Conservation (phyloP, 2,329 filamentous ascomycete species). For the Fusarium sp. region DNA sequence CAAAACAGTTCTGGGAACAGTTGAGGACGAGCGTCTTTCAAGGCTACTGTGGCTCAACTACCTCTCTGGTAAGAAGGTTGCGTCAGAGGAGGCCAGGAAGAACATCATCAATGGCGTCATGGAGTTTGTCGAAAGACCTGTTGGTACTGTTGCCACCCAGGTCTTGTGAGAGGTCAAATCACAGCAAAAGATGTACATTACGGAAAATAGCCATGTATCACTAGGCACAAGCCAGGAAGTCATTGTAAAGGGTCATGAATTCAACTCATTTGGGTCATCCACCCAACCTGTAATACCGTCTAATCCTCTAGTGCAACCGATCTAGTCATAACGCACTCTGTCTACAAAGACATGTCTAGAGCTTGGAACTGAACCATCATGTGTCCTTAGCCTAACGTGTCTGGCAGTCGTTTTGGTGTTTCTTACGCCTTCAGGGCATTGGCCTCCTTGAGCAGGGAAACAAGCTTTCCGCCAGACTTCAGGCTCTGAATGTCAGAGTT, state of each 20-base stretch:
- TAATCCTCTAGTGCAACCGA: constrained; percentile 7
- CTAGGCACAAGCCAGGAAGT: constrained; percentile 34
- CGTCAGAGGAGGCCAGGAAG: constrained; percentile 82
- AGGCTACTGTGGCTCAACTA: constrained; percentile 91
- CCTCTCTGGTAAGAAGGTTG: constrained; percentile 86
- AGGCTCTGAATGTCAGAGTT: constrained; percentile 85
- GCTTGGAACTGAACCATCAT: constrained; percentile 42
- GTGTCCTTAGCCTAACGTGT: constrained; percentile 20
- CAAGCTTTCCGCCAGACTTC: constrained; percentile 59
- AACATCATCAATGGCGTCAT: constrained; percentile 90
- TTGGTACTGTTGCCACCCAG: constrained; percentile 87
- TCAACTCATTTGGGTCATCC: constrained; percentile 30
- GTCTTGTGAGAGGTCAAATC: constrained; percentile 61
- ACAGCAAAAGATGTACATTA: constrained; percentile 39
- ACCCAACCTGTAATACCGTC: constrained; percentile 9
- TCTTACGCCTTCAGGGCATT: constrained; percentile 59
- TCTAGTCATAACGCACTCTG: constrained; percentile 1
- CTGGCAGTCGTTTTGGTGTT: constrained; percentile 13
- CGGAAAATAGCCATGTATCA: constrained; percentile 39
- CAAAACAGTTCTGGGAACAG: constrained; percentile 73
- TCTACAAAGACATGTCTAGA: constrained; percentile 33
- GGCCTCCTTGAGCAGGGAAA: constrained; percentile 57
- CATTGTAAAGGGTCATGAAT: constrained; percentile 27
- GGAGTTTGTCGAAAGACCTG: constrained; percentile 86
- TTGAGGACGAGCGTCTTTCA: constrained; percentile 83